Evolutionary conservation across 2,329 filamentous ascomycete species (phyloP).

Genomic region (Pochonia chlamydosporia): DNA sequence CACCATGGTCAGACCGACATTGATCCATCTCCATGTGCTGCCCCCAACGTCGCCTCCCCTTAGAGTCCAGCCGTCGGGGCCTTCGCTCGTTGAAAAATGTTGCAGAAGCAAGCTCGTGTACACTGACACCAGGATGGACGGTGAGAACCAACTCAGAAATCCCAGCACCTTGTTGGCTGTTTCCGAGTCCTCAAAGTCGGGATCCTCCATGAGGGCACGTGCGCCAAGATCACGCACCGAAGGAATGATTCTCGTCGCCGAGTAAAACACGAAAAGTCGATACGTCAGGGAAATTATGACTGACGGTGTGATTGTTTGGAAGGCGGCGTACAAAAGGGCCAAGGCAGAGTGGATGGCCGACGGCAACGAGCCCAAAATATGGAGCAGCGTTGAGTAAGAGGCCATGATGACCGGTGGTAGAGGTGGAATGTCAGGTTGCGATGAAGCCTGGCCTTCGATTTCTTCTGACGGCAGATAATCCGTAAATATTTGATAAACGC

Average conservation of each 20-base stretch:
- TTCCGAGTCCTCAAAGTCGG: constrained; percentile 78
- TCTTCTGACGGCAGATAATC: constrained; percentile 84
- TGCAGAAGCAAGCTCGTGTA: constrained; percentile 95
- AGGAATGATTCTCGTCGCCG: constrained; percentile 91
- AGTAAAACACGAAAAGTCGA: constrained; percentile 91
- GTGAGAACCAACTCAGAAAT: constrained; percentile 88
- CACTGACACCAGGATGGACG: constrained; percentile 88
- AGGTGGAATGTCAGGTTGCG: constrained; percentile 89
- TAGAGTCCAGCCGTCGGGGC: constrained; percentile 73
- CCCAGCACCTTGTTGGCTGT: constrained; percentile 74
- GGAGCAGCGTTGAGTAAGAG: constrained; percentile 86
- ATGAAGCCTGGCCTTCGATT: constrained; percentile 39
- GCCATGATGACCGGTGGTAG: constrained; percentile 97
- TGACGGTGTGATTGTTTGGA: constrained; percentile 91
- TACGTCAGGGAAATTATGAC: constrained; percentile 94
- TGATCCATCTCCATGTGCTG: constrained; percentile 90
- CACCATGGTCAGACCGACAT: constrained; percentile 81
- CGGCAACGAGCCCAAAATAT: constrained; percentile 77
- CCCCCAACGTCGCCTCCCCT: constrained; percentile 75
- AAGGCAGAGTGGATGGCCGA: constrained; percentile 77
- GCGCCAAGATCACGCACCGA: constrained; percentile 85
- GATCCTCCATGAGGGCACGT: constrained; percentile 75
- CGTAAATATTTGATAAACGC: constrained; percentile 98
- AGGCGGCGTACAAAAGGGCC: constrained; percentile 81
- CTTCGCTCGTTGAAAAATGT: constrained; percentile 78